Conservation (phyloP, 225 moss, liverwort and hornwort species). For the Straminergon stramineum region DNA sequence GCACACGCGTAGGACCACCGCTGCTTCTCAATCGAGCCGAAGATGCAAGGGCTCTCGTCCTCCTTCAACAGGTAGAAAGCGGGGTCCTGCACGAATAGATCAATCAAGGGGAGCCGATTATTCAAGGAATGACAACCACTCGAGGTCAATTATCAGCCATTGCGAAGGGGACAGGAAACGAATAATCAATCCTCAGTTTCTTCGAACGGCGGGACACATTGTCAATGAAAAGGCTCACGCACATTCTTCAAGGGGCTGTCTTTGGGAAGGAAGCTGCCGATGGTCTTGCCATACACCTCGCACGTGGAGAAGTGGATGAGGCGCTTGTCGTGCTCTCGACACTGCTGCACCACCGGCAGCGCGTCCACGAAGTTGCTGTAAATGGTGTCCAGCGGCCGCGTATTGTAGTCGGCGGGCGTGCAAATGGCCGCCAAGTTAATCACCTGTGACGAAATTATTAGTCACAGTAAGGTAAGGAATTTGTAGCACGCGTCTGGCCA, state of each 20-base stretch:
- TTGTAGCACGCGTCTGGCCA: neutral
- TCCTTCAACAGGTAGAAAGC: conserved; percentile 38
- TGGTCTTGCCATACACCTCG: conserved; percentile 57
- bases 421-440: conserved; percentile 59
- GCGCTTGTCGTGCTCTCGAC: conserved; percentile 34
- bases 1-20: conserved; percentile 58
- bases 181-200: too few species aligned
- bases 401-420: conserved; percentile 58
- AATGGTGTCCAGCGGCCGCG: conserved; percentile 47
- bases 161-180: neutral
- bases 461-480: neutral
- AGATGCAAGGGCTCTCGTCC: conserved; percentile 47
- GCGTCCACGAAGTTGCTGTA: conserved; percentile 64
- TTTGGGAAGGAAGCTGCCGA: conserved; percentile 42
- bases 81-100: neutral
- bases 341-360: conserved; percentile 40
- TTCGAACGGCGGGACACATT: neutral
- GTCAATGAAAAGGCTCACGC: neutral
- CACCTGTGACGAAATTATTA: neutral
- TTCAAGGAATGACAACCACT: neutral
- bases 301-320: conserved; percentile 58
- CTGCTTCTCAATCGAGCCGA: conserved; percentile 50
- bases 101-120: neutral
- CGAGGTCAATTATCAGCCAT: neutral
- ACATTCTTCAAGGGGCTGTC: conserved; percentile 38